Evolutionary conservation across 768 basidiomycete species (phyloP).

Genomic region (Macrolepiota fuliginosa): DNA sequence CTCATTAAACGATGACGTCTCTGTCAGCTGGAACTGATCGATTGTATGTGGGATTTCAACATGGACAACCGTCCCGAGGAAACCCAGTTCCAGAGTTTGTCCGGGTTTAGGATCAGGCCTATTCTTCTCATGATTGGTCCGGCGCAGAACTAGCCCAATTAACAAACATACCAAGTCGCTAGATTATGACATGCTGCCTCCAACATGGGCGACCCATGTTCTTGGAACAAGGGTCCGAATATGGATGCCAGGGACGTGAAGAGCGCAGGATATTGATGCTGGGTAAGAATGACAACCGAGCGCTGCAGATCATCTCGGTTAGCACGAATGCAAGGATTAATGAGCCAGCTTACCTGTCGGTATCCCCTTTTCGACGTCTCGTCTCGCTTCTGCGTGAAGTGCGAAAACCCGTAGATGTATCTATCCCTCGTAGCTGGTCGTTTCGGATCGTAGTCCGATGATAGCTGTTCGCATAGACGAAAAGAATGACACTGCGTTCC

Average conservation of each 20-base stretch:
- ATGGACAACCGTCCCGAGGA: constrained; percentile 74
- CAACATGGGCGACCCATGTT: constrained; percentile 75
- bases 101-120: constrained; percentile 80
- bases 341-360: constrained; percentile 53
- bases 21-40: constrained; percentile 73
- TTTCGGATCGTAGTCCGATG: constrained; percentile 19
- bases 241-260: constrained; percentile 66
- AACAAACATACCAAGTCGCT: constrained; percentile 66
- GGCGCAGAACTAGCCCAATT: neutral
- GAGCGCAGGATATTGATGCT: constrained; percentile 78
- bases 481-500: constrained; percentile 86
- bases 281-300: constrained; percentile 79
- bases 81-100: constrained; percentile 70
- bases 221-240: constrained; percentile 73
- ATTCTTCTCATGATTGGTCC: constrained; percentile 38
- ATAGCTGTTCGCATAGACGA: constrained; percentile 59
- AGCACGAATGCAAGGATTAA: neutral
- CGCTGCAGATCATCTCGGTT: constrained; percentile 37
- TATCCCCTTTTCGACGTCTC: constrained; percentile 72
- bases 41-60: constrained; percentile 66
- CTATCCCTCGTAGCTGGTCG: constrained; percentile 50
- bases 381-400: constrained; percentile 74
- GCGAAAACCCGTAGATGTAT: constrained; percentile 74
- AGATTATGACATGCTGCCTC: constrained; percentile 87
- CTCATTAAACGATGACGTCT: constrained; percentile 46